These are phyloP conservation scores for Shiraia bambusicola DNA, from an alignment of 2,329 filamentous ascomycete species.

Conservation along the genomic window DNA sequence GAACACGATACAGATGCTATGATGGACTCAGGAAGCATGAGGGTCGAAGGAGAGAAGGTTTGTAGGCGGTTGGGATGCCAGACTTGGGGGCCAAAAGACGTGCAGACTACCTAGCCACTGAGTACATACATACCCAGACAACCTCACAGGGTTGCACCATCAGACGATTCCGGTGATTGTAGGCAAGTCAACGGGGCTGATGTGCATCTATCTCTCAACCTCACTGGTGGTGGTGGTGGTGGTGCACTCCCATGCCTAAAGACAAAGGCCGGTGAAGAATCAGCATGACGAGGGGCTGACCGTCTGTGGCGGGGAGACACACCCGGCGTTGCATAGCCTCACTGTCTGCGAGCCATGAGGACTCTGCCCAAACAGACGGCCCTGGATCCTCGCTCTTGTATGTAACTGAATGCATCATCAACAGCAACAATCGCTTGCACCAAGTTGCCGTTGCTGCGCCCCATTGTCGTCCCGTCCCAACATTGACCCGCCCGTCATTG, in stretches of 20 bases:
- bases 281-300: constrained; percentile 24
- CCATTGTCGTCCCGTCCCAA: constrained; percentile 9
- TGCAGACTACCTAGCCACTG: no score
- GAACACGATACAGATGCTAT: constrained; percentile 8
- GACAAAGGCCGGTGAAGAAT: constrained; percentile 9
- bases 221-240: constrained; percentile 9
- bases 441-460: constrained; percentile 25
- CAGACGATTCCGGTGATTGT: constrained; percentile 20
- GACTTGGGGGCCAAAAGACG: constrained; percentile 16
- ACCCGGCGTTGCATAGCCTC: constrained; percentile 32
- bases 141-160: constrained; percentile 9
- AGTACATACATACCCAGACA: no score
- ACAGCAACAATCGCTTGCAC: background rate
- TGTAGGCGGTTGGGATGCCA: constrained; percentile 1
- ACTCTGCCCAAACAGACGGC: constrained; percentile 14
- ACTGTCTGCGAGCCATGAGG: constrained; percentile 9
- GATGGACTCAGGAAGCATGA: constrained; percentile 23
- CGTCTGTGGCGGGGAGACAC: constrained; percentile 26
- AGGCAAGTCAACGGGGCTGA: constrained; percentile 6
- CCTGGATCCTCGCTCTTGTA: constrained; percentile 19
- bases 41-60: constrained; percentile 8
- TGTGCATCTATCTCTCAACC: constrained; percentile 25
- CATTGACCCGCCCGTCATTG: constrained; percentile 17
- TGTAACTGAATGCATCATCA: constrained; percentile 20
- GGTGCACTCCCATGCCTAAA: constrained; percentile 23